These are phyloP conservation scores for Yamadazyma paraphyllophila DNA, from an alignment of 805 yeast genomes.

Conservation along the genomic window DNA sequence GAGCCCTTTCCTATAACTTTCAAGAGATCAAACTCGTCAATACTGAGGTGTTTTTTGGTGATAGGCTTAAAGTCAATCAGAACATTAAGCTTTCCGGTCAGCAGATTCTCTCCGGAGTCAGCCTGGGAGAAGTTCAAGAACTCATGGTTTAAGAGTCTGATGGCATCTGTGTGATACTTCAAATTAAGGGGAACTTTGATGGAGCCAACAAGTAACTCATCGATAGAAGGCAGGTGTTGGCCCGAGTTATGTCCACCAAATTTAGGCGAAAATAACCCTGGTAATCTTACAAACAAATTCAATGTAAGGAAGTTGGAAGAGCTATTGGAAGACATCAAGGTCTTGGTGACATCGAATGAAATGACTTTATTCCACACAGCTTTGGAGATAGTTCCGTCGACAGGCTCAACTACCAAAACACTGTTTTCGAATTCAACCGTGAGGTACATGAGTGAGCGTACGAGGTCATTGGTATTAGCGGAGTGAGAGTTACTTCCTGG, in stretches of 20 bases:
- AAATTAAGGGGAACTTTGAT: constrained; percentile 60
- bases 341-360: constrained; percentile 74
- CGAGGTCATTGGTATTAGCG: constrained; percentile 25
- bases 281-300: constrained; percentile 78
- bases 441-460: constrained; percentile 72
- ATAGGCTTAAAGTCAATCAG: constrained; percentile 68
- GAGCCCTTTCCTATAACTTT: constrained; percentile 98
- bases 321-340: constrained; percentile 16
- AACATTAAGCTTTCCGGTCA: constrained; percentile 52
- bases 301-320: constrained; percentile 58
- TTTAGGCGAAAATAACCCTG: constrained; percentile 45
- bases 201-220: constrained; percentile 78
- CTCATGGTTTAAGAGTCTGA: constrained; percentile 65
- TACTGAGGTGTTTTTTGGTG: constrained; percentile 65
- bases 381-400: constrained; percentile 70
- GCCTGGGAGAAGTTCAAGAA: constrained; percentile 30
- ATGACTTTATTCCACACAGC: constrained; percentile 89
- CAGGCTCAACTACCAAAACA: constrained; percentile 83
- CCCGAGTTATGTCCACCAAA: not conserved
- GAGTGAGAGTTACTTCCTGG: constrained; percentile 33
- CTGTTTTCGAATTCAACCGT: constrained; percentile 95
- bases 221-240: constrained; percentile 24
- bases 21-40: constrained; percentile 88
- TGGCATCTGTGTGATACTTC: constrained; percentile 46
- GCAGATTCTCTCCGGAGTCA: constrained; percentile 42